Conservation (phyloP, 2,329 filamentous ascomycete genomes). For the Hortaea sp. region DNA sequence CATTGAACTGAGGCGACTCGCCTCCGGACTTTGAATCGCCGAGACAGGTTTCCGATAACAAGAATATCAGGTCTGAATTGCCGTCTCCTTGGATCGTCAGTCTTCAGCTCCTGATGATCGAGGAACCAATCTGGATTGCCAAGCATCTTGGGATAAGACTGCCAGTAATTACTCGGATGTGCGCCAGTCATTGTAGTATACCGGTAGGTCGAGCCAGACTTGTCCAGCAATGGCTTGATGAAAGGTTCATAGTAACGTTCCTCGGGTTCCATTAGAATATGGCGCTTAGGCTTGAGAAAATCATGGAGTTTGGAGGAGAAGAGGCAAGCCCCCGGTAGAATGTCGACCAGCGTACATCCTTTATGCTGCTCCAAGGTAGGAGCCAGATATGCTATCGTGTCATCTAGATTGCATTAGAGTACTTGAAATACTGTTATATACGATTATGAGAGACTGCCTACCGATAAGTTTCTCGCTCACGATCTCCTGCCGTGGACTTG, state of each 20-base stretch:
- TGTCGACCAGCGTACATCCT: conserved; percentile 77
- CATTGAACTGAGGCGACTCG: background rate
- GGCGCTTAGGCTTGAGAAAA: conserved; percentile 64
- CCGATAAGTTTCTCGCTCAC: conserved; percentile 27
- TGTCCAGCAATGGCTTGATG: conserved; percentile 39
- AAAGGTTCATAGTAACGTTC: conserved; percentile 47
- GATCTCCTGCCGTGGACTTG: conserved; percentile 17
- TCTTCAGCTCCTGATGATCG: conserved; percentile 40
- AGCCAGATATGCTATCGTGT: conserved; percentile 60
- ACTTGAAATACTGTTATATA: background rate
- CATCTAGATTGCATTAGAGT: conserved; percentile 40
- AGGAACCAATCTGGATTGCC: conserved; percentile 39
- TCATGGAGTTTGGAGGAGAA: conserved; percentile 72
- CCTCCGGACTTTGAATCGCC: conserved; percentile 5
- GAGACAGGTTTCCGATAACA: conserved; percentile 32
- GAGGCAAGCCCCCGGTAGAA: conserved; percentile 70
- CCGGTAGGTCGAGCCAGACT: conserved; percentile 37
- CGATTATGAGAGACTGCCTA: background rate
- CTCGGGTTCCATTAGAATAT: conserved; percentile 73
- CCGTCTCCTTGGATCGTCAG: conserved; percentile 32
- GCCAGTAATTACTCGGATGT: conserved; percentile 11
- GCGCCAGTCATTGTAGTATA: conserved; percentile 28
- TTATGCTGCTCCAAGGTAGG: conserved; percentile 57
- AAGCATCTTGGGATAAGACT: conserved; percentile 43
- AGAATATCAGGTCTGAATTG: conserved; percentile 63